phyloP scores from a whole-genome alignment of 352 stramenopile genomes.

The Pythium guiyangense region DNA sequence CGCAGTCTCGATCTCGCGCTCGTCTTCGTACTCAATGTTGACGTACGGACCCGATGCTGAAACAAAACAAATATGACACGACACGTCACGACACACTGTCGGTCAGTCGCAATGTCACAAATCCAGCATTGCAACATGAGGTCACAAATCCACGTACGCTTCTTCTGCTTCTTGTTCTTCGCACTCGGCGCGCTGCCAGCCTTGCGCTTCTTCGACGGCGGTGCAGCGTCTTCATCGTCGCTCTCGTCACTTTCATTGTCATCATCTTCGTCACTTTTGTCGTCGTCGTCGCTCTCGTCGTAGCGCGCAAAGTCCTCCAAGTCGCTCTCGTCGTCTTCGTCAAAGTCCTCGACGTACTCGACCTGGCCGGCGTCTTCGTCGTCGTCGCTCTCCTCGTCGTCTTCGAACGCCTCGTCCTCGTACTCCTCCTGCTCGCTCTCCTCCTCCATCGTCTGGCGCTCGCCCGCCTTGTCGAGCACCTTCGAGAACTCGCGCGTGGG shows the following conservation, averaged over 20 bases:
- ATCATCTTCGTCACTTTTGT: slow-evolving; percentile 28
- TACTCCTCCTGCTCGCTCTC: slow-evolving; percentile 83
- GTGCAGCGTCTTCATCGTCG: slow-evolving; percentile 36
- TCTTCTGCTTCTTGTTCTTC: slow-evolving; percentile 69
- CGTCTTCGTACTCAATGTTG: slow-evolving; percentile 60
- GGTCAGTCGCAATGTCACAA: slow-evolving; percentile 2
- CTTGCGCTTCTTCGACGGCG: slow-evolving; percentile 64
- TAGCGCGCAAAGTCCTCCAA: slow-evolving; percentile 82
- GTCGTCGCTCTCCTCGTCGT: slow-evolving; percentile 63
- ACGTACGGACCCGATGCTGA: slow-evolving; percentile 54
- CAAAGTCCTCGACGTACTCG: slow-evolving; percentile 86
- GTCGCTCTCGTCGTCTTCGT: slow-evolving; percentile 93
- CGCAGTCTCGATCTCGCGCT: not conserved
- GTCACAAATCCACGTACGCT: slow-evolving; percentile 26
- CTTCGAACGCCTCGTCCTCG: slow-evolving; percentile 58
- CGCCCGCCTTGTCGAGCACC: slow-evolving; percentile 71
- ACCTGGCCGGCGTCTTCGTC: slow-evolving; percentile 66
- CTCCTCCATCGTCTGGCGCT: slow-evolving; percentile 91
- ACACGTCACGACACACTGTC: not conserved
- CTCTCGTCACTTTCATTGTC: slow-evolving; percentile 31
- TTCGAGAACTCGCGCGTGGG: slow-evolving; percentile 91
- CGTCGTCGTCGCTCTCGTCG: slow-evolving; percentile 34
- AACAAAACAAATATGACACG: no score
- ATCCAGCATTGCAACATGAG: not conserved
- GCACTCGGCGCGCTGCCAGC: slow-evolving; percentile 17